Evolutionary conservation across 352 stramenopile genomes (phyloP).

Genomic region (Phytophthora sojae): DNA sequence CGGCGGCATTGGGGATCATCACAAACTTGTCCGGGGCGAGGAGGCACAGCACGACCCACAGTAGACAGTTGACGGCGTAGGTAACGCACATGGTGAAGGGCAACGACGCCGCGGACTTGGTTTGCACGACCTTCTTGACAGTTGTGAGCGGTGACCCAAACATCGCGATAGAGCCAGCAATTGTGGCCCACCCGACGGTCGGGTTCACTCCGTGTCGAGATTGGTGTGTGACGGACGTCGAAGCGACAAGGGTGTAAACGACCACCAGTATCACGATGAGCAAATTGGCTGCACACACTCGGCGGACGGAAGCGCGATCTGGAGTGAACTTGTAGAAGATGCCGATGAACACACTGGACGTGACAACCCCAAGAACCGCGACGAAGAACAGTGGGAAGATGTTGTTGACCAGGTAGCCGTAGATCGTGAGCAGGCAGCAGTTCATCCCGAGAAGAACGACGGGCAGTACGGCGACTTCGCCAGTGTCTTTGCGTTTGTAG

Average conservation of each 20-base stretch:
- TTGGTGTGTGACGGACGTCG: conserved; percentile 24
- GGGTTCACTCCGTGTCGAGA: background rate
- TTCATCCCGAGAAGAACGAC: conserved; percentile 28
- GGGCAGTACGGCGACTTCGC: conserved; percentile 26
- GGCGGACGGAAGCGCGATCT: conserved; percentile 32
- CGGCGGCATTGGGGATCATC: conserved; percentile 37
- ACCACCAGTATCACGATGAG: conserved; percentile 39
- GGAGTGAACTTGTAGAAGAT: conserved; percentile 46
- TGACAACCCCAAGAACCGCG: conserved; percentile 32
- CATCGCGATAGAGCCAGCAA: conserved; percentile 38
- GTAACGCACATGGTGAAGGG: conserved; percentile 46
- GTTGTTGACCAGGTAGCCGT: conserved; percentile 34
- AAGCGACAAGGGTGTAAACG: conserved; percentile 44
- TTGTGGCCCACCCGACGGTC: conserved; percentile 20
- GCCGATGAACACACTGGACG: conserved; percentile 38
- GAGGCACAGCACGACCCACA: conserved; percentile 47
- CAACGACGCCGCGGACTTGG: conserved; percentile 45
- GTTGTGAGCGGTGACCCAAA: conserved; percentile 48
- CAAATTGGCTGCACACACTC: conserved; percentile 22
- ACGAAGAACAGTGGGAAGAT: conserved; percentile 48
- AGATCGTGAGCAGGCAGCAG: conserved; percentile 28
- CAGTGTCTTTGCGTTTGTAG: conserved; percentile 15
- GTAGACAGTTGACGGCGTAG: conserved; percentile 38
- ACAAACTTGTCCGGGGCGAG: conserved; percentile 42
- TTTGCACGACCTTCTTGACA: conserved; percentile 42